Conservation (phyloP, 2,329 filamentous ascomycete genomes). For the Aspergillus viridinutans region DNA sequence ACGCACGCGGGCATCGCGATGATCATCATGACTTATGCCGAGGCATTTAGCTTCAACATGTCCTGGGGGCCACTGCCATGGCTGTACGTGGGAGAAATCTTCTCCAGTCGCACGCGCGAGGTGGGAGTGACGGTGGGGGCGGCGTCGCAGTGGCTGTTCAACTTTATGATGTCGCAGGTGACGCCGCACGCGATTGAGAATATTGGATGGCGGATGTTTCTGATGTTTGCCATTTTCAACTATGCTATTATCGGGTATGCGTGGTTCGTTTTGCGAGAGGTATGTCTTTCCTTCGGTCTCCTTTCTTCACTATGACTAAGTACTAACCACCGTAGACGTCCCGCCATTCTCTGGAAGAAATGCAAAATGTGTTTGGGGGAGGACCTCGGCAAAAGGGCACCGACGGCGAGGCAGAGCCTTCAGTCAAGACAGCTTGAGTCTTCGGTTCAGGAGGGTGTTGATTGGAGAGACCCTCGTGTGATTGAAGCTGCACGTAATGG, state of each 20-base stretch:
- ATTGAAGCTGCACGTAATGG: background rate
- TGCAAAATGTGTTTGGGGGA: constrained; percentile 36
- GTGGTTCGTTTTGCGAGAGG: constrained; percentile 42
- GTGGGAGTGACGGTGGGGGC: constrained; percentile 32
- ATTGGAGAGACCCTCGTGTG: background rate
- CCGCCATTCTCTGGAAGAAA: constrained; percentile 44
- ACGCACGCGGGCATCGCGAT: constrained; percentile 43
- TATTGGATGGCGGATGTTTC: constrained; percentile 48
- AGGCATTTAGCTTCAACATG: constrained; percentile 42
- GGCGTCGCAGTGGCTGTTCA: constrained; percentile 39
- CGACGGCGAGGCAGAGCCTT: background rate
- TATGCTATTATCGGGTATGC: constrained; percentile 43
- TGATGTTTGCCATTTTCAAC: constrained; percentile 51
- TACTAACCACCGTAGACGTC: constrained; percentile 31
- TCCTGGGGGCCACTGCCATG: constrained; percentile 37
- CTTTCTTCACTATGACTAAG: background rate
- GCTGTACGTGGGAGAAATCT: constrained; percentile 37
- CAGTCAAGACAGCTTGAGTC: background rate
- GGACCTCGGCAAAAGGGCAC: constrained; percentile 2
- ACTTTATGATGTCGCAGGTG: constrained; percentile 38
- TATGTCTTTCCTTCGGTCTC: constrained; percentile 8
- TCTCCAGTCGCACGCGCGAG: constrained; percentile 34
- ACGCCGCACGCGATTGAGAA: constrained; percentile 43
- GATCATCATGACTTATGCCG: constrained; percentile 50
- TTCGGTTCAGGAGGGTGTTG: too few species aligned